phyloP scores from a whole-genome alignment of 768 basidiomycete species.

The Mycena amicta region DNA sequence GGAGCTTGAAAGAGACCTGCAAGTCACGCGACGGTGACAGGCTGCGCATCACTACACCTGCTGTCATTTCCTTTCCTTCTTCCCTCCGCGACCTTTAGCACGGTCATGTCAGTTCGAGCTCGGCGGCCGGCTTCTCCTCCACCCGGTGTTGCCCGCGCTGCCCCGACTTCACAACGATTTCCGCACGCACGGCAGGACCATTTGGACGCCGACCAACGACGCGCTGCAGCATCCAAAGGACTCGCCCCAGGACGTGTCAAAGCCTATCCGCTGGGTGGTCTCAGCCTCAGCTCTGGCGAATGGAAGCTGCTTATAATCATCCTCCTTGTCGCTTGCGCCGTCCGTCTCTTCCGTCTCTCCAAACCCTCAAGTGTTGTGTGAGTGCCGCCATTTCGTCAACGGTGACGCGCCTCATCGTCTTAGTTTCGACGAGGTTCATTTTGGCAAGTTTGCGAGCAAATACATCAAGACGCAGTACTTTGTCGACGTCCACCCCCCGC shows the following conservation, averaged over 20 bases:
- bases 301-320: slow-evolving; percentile 73
- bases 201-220: slow-evolving; percentile 73
- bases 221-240: slow-evolving; percentile 70
- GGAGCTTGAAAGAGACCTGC: too few species aligned
- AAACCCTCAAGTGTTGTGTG: slow-evolving; percentile 92
- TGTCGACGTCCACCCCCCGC: slow-evolving; percentile 95
- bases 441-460: slow-evolving; percentile 93
- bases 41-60: background rate
- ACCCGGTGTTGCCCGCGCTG: slow-evolving; percentile 43
- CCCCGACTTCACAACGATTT: slow-evolving; percentile 55
- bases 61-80: background rate
- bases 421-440: slow-evolving; percentile 98
- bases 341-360: slow-evolving; percentile 85
- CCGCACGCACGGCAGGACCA: slow-evolving; percentile 66
- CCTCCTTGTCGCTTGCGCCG: slow-evolving; percentile 69
- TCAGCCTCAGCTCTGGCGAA: slow-evolving; percentile 69
- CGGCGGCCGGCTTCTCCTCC: slow-evolving; percentile 73
- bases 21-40: too few species aligned
- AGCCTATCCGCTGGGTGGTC: slow-evolving; percentile 56
- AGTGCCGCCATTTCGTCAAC: slow-evolving; percentile 36
- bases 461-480: slow-evolving; percentile 93
- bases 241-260: slow-evolving; percentile 54
- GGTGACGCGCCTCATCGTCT: background rate
- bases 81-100: slow-evolving; percentile 8
- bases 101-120: slow-evolving; percentile 48